These are phyloP conservation scores for Cercospora beticola DNA, from an alignment of 2,329 filamentous ascomycete species.

Conservation along the genomic window DNA sequence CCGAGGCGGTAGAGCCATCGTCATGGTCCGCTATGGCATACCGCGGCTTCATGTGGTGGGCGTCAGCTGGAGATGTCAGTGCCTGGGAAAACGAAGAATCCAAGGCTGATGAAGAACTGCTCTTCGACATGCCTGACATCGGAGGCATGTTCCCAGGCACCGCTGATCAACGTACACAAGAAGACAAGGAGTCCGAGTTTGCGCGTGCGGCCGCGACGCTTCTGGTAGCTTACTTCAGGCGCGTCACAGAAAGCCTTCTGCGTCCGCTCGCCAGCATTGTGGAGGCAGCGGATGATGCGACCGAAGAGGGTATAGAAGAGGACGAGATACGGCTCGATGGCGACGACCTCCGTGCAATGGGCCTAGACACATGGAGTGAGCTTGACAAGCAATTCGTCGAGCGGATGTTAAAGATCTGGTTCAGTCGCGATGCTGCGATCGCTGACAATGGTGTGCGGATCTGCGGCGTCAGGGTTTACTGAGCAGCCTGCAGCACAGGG, in stretches of 20 bases:
- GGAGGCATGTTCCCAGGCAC: constrained; percentile 23
- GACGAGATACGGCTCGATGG: constrained; percentile 54
- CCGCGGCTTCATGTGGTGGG: constrained; percentile 87
- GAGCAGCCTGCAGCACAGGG: not conserved
- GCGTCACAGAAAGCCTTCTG: constrained; percentile 67
- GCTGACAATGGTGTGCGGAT: constrained; percentile 73
- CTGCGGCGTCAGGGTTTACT: constrained; percentile 47
- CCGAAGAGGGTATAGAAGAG: constrained; percentile 43
- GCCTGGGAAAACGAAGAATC: constrained; percentile 56
- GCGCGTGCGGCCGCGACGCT: constrained; percentile 58
- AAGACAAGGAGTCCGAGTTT: constrained; percentile 21
- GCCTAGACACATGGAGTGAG: constrained; percentile 74
- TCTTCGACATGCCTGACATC: constrained; percentile 44
- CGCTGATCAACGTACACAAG: constrained; percentile 8
- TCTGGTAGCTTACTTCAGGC: constrained; percentile 78
- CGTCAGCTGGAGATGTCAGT: constrained; percentile 72
- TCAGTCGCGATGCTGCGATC: constrained; percentile 63
- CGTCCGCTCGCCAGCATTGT: constrained; percentile 63
- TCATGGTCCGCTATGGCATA: constrained; percentile 74
- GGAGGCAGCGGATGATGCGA: constrained; percentile 45
- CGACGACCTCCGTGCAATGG: constrained; percentile 68
- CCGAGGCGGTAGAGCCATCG: constrained; percentile 53
- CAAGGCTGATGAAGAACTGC: constrained; percentile 49
- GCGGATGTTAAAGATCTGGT: constrained; percentile 64
- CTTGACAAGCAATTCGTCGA: constrained; percentile 67